Evolutionary conservation across 352 stramenopile species (phyloP).

Genomic region (Phytophthora aleatoria): DNA sequence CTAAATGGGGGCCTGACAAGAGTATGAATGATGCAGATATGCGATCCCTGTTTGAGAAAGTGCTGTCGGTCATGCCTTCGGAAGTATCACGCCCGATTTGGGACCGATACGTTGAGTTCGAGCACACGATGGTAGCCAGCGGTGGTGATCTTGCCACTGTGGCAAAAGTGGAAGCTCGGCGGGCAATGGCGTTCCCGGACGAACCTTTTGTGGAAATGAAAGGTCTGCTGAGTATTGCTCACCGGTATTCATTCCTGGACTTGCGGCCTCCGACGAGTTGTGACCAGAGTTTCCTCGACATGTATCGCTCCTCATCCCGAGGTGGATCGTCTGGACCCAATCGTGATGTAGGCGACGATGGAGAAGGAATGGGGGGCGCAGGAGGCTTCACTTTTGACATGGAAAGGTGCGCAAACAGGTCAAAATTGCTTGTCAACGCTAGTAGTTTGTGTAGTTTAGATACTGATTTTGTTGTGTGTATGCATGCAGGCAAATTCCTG

Average conservation of each 20-base stretch:
- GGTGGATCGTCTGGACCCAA: conserved; percentile 15
- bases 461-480: conserved; percentile 4
- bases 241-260: conserved; percentile 86
- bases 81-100: conserved; percentile 85
- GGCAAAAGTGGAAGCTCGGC: conserved; percentile 80
- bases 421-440: not conserved
- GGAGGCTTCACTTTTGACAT: conserved; percentile 42
- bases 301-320: conserved; percentile 64
- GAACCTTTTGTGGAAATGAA: conserved; percentile 82
- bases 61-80: conserved; percentile 83
- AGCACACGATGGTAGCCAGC: conserved; percentile 87
- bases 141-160: conserved; percentile 84
- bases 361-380: conserved; percentile 30
- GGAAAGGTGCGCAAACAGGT: conserved; percentile 42
- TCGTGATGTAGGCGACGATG: conserved; percentile 26
- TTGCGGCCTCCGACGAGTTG: conserved; percentile 56
- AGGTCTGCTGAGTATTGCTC: conserved; percentile 73
- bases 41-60: conserved; percentile 89
- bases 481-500: conserved; percentile 62
- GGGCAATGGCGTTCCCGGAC: conserved; percentile 79
- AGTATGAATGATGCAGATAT: conserved; percentile 58
- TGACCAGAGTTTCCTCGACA: conserved; percentile 81
- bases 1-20: conserved; percentile 3
- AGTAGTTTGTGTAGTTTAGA: not conserved
- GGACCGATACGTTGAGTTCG: conserved; percentile 87